These are phyloP conservation scores for Planoprotostelium fungivorum DNA, from an alignment of 78 protist genomes.

Conservation along the genomic window DNA sequence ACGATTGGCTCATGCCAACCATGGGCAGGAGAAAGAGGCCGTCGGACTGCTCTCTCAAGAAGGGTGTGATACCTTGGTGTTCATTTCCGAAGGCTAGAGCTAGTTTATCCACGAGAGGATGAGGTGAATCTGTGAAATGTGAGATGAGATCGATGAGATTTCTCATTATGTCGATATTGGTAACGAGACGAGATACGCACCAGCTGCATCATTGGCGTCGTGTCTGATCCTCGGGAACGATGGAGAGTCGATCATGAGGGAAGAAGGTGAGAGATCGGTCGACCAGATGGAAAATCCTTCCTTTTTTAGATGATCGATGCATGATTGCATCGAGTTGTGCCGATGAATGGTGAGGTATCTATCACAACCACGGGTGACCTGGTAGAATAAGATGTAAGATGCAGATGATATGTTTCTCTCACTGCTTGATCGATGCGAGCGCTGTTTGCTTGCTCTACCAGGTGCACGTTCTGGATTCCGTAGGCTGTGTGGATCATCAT, in stretches of 20 bases:
- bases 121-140: background rate
- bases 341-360: constrained; percentile 21
- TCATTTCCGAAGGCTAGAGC: constrained; percentile 62
- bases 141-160: background rate
- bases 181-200: background rate
- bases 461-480: background rate
- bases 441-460: background rate
- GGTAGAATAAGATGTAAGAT: background rate
- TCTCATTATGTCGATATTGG: background rate
- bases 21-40: constrained; percentile 28
- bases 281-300: constrained; percentile 26
- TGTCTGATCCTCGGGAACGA: background rate
- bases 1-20: constrained; percentile 46
- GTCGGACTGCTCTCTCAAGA: constrained; percentile 19
- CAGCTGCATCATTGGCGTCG: background rate
- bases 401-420: background rate
- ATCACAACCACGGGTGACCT: constrained; percentile 10
- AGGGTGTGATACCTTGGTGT: constrained; percentile 18
- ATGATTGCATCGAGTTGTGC: background rate
- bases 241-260: constrained; percentile 13
- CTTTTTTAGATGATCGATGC: constrained; percentile 15
- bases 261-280: constrained; percentile 20
- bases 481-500: background rate
- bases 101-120: constrained; percentile 15
- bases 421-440: background rate